A percentile compares a stretch with the other conserved stretches of the same genome.
phyloP scores from a whole-genome alignment of 2,329 filamentous ascomycete genomes.

The Lasiodiplodia gonubiensis region DNA sequence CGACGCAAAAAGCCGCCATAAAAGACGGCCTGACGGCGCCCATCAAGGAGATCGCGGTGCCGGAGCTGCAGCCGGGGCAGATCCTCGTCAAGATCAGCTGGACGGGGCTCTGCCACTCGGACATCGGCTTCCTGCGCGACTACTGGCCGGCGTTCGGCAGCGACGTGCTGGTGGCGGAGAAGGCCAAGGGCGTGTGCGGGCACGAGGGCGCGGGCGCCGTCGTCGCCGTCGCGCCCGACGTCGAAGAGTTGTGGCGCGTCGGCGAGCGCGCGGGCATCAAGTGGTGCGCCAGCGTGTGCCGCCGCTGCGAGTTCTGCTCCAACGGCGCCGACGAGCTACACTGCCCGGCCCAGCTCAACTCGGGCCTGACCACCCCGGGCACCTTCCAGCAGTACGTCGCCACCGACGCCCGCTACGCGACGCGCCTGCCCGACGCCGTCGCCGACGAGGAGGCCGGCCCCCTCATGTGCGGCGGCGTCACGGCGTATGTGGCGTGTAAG shows the following conservation, averaged over 20 bases:
- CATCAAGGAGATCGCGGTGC: conserved; percentile 36
- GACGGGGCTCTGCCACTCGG: conserved; percentile 63
- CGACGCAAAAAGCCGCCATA: conserved; percentile 45
- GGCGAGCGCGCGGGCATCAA: conserved; percentile 61
- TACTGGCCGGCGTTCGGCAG: conserved; percentile 54
- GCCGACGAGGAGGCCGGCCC: conserved; percentile 44
- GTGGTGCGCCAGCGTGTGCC: conserved; percentile 58
- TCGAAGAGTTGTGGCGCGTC: conserved; percentile 49
- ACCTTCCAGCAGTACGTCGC: conserved; percentile 65
- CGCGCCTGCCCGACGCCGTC: conserved; percentile 30
- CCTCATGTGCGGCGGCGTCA: conserved; percentile 48
- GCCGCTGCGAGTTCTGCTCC: conserved; percentile 58
- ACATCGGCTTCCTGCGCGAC: conserved; percentile 63
- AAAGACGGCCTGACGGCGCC: conserved; percentile 42
- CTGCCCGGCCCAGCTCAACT: conserved; percentile 53
- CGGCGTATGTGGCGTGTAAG: conserved; percentile 50
- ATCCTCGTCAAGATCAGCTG: conserved; percentile 63
- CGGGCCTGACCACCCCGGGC: conserved; percentile 49
- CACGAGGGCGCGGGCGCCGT: conserved; percentile 65
- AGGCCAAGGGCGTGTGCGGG: conserved; percentile 37
- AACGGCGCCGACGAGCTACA: conserved; percentile 59
- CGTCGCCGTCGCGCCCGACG: conserved; percentile 52
- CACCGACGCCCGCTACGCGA: conserved; percentile 57
- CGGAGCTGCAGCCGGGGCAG: conserved; percentile 50
- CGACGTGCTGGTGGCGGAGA: conserved; percentile 33